Evolutionary conservation across 2,329 filamentous ascomycete species (phyloP).

Genomic region (Cytospora piceicola): DNA sequence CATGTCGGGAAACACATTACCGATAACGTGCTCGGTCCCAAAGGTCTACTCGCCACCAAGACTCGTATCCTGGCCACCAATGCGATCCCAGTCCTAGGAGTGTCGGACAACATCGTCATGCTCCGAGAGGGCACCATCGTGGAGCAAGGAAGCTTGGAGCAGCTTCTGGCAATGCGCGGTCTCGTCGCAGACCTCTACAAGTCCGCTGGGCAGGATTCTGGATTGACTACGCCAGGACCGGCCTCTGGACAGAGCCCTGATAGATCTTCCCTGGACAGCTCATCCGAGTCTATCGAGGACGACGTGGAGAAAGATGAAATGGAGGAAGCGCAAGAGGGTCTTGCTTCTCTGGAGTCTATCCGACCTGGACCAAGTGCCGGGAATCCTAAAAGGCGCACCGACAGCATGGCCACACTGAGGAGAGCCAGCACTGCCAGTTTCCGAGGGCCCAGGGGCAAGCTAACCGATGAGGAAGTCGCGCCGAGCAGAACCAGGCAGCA

Average conservation of each 20-base stretch:
- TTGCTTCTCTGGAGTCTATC: constrained; percentile 62
- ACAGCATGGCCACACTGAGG: constrained; percentile 80
- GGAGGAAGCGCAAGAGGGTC: constrained; percentile 76
- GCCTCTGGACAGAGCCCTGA: constrained; percentile 45
- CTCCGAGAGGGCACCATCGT: constrained; percentile 81
- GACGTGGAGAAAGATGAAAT: constrained; percentile 65
- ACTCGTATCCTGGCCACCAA: constrained; percentile 95
- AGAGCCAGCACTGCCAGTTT: constrained; percentile 92
- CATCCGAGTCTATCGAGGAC: constrained; percentile 62
- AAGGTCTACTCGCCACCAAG: constrained; percentile 81
- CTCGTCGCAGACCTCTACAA: constrained; percentile 84
- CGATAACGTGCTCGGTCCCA: constrained; percentile 86
- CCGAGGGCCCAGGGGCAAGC: constrained; percentile 80
- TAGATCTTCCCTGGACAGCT: constrained; percentile 50
- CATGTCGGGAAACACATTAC: constrained; percentile 96
- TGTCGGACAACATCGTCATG: constrained; percentile 87
- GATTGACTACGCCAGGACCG: constrained; percentile 29
- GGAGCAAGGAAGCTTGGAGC: constrained; percentile 87
- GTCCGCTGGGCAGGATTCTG: constrained; percentile 65
- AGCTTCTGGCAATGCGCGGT: constrained; percentile 92
- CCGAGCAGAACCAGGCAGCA: constrained; percentile 78
- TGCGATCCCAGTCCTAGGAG: constrained; percentile 85
- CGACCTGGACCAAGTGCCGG: constrained; percentile 27
- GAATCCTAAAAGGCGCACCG: constrained; percentile 59
- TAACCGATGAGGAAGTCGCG: constrained; percentile 80